Percentiles rank a stretch among this genome's conserved stretches.
phyloP scores from a whole-genome alignment of 2,329 filamentous ascomycete species.

The Neofusicoccum kwambonambiense region DNA sequence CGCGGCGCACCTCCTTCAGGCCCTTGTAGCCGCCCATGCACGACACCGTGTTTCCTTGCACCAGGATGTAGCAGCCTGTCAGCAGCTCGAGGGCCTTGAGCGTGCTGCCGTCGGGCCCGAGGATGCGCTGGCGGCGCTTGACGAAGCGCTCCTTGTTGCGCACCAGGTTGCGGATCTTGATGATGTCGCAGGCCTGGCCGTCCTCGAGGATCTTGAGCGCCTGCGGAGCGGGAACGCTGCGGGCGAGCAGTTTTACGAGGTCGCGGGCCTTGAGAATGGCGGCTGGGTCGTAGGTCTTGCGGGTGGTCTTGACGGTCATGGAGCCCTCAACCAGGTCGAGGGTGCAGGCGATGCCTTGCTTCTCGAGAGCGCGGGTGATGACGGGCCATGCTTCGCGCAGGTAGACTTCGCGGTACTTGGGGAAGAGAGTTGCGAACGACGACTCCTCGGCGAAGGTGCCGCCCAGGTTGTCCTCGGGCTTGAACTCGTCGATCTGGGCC shows the following conservation, averaged over 20 bases:
- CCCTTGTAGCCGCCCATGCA: slow-evolving; percentile 92
- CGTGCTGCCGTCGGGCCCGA: slow-evolving; percentile 88
- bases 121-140: slow-evolving; percentile 87
- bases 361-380: slow-evolving; percentile 82
- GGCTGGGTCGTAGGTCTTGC: slow-evolving; percentile 87
- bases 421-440: slow-evolving; percentile 81
- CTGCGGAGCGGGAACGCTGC: slow-evolving; percentile 89
- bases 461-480: slow-evolving; percentile 76
- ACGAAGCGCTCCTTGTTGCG: slow-evolving; percentile 94
- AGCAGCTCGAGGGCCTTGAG: slow-evolving; percentile 91
- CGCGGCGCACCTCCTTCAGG: slow-evolving; percentile 83
- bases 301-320: slow-evolving; percentile 95
- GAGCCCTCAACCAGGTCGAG: slow-evolving; percentile 92
- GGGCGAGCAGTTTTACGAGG: slow-evolving; percentile 85
- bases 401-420: slow-evolving; percentile 95
- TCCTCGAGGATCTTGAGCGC: slow-evolving; percentile 94
- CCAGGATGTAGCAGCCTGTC: slow-evolving; percentile 87
- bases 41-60: slow-evolving; percentile 93
- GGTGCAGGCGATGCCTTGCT: slow-evolving; percentile 83
- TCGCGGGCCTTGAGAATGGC: slow-evolving; percentile 92
- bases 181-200: slow-evolving; percentile 86
- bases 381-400: slow-evolving; percentile 91
- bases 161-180: slow-evolving; percentile 90
- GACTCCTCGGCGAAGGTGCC: slow-evolving; percentile 92
- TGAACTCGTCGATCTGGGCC: slow-evolving; percentile 73